Conservation (phyloP, 2,329 filamentous ascomycete species). For the Blastomyces emzantsi region DNA sequence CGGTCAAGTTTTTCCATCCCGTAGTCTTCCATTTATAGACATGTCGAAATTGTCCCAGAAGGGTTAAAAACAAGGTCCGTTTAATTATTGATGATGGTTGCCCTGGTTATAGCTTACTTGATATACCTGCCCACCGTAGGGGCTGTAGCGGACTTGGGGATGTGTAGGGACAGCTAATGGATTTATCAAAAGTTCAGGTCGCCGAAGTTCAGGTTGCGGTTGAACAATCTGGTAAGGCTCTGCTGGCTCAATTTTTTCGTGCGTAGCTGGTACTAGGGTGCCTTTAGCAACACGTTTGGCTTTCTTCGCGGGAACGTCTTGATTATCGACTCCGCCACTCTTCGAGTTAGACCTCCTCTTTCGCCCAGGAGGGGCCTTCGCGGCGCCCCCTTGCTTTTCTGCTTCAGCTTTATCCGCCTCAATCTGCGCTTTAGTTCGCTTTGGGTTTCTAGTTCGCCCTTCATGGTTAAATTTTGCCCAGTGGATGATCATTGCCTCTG, state of each 20-base stretch:
- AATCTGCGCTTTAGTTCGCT: conserved; percentile 38
- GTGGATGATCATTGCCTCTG: conserved; percentile 39
- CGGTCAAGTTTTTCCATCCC: not conserved
- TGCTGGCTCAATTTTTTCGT: conserved; percentile 1
- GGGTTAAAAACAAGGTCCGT: not conserved
- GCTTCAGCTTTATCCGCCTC: conserved; percentile 31
- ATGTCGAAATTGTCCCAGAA: not conserved
- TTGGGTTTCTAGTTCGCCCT: conserved; percentile 37
- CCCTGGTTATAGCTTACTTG: conserved; percentile 7
- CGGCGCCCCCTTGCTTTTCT: conserved; percentile 9
- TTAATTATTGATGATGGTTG: conserved; percentile 5
- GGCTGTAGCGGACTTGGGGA: conserved; percentile 4
- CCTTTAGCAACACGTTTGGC: conserved; percentile 9
- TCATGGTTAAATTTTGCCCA: conserved; percentile 38
- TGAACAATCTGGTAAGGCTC: conserved; percentile 3
- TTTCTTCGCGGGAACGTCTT: conserved; percentile 8
- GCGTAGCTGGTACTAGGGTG: conserved; percentile 1
- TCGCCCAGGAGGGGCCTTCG: conserved; percentile 4
- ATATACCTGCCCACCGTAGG: conserved; percentile 6
- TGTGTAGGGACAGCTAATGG: not conserved
- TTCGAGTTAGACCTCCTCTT: conserved; percentile 12
- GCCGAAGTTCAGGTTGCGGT: conserved; percentile 3
- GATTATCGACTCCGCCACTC: not conserved
- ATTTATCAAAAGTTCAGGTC: conserved; percentile 1
- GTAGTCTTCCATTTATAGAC: not conserved